Percentiles rank a stretch among this genome's conserved stretches.
Conservation (phyloP, 75 land plant genomes). For the Sequoiadendron giganteum region DNA sequence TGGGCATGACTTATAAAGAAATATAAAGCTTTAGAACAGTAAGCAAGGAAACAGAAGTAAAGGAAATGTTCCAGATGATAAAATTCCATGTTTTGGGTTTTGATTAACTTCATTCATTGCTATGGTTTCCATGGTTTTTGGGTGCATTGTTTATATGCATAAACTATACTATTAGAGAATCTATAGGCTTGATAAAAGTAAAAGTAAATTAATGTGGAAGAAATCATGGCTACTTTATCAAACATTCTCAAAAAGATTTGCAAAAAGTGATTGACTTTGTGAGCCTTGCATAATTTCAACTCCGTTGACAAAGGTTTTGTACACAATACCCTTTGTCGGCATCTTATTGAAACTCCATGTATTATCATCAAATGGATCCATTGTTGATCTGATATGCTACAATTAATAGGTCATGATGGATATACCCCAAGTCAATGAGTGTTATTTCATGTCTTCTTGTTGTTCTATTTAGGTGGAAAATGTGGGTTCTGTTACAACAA, state of each 20-base stretch:
- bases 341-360: neutral
- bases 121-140: neutral
- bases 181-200: neutral
- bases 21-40: no score
- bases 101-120: neutral
- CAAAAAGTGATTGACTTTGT: conserved; percentile 4
- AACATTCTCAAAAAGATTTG: conserved; percentile 3
- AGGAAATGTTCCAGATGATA: neutral
- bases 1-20: neutral
- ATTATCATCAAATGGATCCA: neutral
- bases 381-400: conserved; percentile 8
- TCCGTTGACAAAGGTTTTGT: conserved; percentile 4
- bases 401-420: conserved; percentile 11
- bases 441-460: conserved; percentile 6
- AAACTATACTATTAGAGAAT: neutral
- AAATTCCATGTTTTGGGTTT: neutral
- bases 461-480: conserved; percentile 7
- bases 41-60: neutral
- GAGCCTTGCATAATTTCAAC: neutral
- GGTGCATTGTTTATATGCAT: neutral
- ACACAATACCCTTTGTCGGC: neutral
- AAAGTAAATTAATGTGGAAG: neutral
- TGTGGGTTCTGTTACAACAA: conserved; percentile 12
- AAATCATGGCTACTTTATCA: conserved; percentile 4
- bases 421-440: conserved; percentile 9